These are phyloP conservation scores for Martiniozyma abietophila DNA, from an alignment of 805 yeast genomes.

Conservation along the genomic window DNA sequence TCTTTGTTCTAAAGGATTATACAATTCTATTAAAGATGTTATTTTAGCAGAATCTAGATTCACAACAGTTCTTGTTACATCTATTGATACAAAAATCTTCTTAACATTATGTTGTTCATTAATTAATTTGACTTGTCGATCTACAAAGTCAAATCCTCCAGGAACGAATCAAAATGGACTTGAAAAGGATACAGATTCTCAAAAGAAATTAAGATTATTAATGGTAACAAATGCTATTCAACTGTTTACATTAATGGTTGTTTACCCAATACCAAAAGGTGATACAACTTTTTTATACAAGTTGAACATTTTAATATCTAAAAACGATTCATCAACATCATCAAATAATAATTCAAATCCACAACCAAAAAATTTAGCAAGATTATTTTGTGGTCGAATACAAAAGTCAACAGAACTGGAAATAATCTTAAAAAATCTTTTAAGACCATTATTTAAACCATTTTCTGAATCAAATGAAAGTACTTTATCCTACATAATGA, in stretches of 20 bases:
- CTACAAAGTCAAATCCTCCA: conserved; percentile 28
- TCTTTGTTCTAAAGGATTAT: conserved; percentile 54
- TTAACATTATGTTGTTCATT: conserved; percentile 58
- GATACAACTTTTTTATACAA: conserved; percentile 29
- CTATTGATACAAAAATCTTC: conserved; percentile 38
- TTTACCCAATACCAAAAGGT: conserved; percentile 53
- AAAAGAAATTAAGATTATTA: conserved; percentile 35
- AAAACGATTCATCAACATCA: not conserved
- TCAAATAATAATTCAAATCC: no score
- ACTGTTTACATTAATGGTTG: conserved; percentile 48
- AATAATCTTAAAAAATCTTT: conserved; percentile 38
- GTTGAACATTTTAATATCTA: conserved; percentile 28
- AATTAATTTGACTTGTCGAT: conserved; percentile 51
- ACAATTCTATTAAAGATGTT: conserved; percentile 33
- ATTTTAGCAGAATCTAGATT: conserved; percentile 51
- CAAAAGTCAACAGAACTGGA: conserved; percentile 46
- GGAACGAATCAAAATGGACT: conserved; percentile 28
- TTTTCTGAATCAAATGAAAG: conserved; percentile 19
- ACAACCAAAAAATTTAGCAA: conserved; percentile 33
- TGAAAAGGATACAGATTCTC: conserved; percentile 20
- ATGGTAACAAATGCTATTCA: conserved; percentile 52
- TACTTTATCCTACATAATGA: conserved; percentile 20
- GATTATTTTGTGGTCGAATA: conserved; percentile 43
- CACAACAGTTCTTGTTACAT: conserved; percentile 44
- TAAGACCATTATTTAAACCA: conserved; percentile 40